Evolutionary conservation across 768 basidiomycete species (phyloP).

Genomic region (Calocera cornea): DNA sequence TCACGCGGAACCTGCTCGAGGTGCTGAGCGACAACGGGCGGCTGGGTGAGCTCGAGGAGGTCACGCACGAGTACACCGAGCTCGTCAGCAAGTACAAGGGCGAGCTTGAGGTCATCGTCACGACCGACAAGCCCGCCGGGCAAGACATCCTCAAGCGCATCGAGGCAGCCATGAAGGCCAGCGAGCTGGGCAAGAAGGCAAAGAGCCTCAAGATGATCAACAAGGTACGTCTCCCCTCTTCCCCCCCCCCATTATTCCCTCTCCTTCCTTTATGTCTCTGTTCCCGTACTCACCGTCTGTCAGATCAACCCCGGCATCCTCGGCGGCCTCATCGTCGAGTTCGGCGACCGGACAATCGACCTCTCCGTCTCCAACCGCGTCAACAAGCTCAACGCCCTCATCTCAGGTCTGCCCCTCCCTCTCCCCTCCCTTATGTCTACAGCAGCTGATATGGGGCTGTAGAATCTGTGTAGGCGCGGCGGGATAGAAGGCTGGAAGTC

Average conservation of each 20-base stretch:
- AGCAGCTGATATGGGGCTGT: too few species aligned
- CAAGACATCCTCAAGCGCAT: conserved; percentile 62
- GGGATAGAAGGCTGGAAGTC: neutral
- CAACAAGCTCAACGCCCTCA: conserved; percentile 80
- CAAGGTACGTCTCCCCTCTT: conserved; percentile 44
- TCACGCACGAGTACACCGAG: conserved; percentile 83
- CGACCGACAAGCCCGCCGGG: conserved; percentile 69
- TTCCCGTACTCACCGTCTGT: neutral
- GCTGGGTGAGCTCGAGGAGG: conserved; percentile 66
- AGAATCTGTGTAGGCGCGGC: neutral
- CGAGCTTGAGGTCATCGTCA: conserved; percentile 84
- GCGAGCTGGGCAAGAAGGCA: conserved; percentile 69
- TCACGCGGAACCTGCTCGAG: conserved; percentile 82
- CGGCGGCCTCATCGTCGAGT: conserved; percentile 89
- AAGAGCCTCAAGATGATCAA: conserved; percentile 83
- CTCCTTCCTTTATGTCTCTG: too few species aligned
- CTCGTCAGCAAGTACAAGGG: conserved; percentile 82
- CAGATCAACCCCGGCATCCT: conserved; percentile 86
- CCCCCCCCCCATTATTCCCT: too few species aligned
- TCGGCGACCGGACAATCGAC: conserved; percentile 97
- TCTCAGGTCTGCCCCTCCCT: conserved; percentile 51
- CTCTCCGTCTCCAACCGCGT: conserved; percentile 87
- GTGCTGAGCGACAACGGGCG: conserved; percentile 91
- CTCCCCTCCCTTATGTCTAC: too few species aligned
- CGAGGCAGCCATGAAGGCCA: conserved; percentile 75